A percentile compares a stretch with the other conserved stretches of the same genome.
phyloP scores from a whole-genome alignment of 139 green algal species.

The Volvox reticuliferus region DNA sequence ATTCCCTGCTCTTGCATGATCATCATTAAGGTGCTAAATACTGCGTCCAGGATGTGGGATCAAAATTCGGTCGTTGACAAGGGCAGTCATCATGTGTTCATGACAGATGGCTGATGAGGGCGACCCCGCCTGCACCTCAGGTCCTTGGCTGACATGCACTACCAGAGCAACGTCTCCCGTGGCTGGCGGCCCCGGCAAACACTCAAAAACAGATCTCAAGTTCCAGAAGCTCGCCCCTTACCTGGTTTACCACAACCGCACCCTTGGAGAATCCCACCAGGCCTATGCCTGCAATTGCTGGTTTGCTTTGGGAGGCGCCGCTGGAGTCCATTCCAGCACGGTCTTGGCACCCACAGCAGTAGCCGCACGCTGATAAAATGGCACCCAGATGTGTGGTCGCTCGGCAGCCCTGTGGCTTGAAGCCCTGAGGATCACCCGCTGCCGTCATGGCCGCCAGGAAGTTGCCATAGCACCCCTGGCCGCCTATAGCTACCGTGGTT shows the following conservation, averaged over 20 bases:
- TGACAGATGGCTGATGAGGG: too few relatives aligned
- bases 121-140: too few relatives aligned
- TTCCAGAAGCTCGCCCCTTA: not conserved
- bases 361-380: not conserved
- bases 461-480: constrained; percentile 32
- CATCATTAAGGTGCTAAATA: too few relatives aligned
- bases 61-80: too few relatives aligned
- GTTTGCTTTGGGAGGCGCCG: not conserved
- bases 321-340: too few relatives aligned
- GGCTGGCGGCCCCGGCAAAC: too few relatives aligned
- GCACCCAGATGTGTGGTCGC: not conserved
- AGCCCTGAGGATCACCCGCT: constrained; percentile 35
- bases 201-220: too few relatives aligned
- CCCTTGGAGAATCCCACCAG: constrained; percentile 48
- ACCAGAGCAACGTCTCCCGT: too few relatives aligned
- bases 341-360: not conserved
- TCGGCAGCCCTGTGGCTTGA: constrained; percentile 8
- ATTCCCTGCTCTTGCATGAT: too few relatives aligned
- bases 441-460: constrained; percentile 31
- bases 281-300: not conserved
- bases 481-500: not conserved
- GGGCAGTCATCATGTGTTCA: too few relatives aligned
- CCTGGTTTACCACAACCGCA: constrained; percentile 49
- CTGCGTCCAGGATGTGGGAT: too few relatives aligned
- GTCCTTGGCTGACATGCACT: too few relatives aligned